phyloP scores from a whole-genome alignment of 1,284 basidiomycete genomes.

The Cutaneotrichosporon sp. region DNA sequence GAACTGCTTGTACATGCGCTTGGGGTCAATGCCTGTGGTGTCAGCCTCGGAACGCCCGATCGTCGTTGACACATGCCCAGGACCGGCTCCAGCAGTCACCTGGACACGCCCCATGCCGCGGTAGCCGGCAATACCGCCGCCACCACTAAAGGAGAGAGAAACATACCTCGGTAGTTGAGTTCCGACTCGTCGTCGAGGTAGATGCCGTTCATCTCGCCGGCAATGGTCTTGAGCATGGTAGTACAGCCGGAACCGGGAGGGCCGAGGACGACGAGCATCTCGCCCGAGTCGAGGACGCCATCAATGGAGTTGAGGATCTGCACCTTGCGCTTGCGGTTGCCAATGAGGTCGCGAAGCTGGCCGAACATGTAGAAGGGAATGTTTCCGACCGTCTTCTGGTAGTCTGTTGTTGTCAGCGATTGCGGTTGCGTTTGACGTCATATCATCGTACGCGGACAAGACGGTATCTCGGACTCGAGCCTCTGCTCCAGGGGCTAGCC shows the following conservation, averaged over 20 bases:
- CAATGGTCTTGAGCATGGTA: constrained; percentile 59
- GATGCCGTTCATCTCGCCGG: constrained; percentile 60
- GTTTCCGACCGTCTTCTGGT: constrained; percentile 58
- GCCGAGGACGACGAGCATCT: constrained; percentile 61
- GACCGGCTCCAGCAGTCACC: background rate
- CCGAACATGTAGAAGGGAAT: constrained; percentile 49
- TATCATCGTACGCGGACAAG: too few species aligned
- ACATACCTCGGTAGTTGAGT: constrained; percentile 52
- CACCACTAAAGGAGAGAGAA: too few species aligned
- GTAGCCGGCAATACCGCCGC: background rate
- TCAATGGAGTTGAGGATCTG: constrained; percentile 58
- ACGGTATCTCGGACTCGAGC: too few species aligned
- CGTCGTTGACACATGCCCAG: too few species aligned
- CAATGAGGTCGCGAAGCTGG: constrained; percentile 46
- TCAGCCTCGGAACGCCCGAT: too few species aligned
- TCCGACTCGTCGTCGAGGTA: constrained; percentile 52
- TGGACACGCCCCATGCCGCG: background rate
- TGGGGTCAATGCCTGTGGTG: constrained; percentile 45
- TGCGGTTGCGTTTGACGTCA: background rate
- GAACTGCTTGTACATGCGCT: constrained; percentile 52
- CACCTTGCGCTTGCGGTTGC: constrained; percentile 52
- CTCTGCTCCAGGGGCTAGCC: too few species aligned
- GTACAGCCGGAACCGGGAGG: constrained; percentile 67
- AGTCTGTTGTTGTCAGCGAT: constrained; percentile 39
- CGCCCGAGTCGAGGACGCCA: constrained; percentile 56